Evolutionary conservation across 2,329 filamentous ascomycete genomes (phyloP).

Genomic region (Calonectria montana): DNA sequence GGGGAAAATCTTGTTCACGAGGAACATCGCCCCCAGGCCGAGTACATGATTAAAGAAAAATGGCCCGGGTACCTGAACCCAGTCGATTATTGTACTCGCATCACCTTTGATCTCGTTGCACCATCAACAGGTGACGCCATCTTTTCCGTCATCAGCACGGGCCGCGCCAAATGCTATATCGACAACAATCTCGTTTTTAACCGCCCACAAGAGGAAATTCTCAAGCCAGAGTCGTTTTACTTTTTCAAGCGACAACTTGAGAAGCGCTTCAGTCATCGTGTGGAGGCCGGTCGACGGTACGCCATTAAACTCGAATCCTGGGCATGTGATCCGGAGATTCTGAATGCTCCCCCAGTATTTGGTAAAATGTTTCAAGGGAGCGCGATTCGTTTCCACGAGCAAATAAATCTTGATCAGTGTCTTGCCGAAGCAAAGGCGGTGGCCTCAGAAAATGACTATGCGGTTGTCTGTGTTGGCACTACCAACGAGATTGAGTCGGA

Average conservation of each 20-base stretch:
- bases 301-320: constrained; percentile 13
- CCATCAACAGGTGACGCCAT: constrained; percentile 10
- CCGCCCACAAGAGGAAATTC: neutral
- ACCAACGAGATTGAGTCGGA: constrained; percentile 65
- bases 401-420: neutral
- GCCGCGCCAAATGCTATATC: constrained; percentile 10
- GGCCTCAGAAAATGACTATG: neutral
- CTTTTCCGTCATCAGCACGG: constrained; percentile 24
- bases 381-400: constrained; percentile 19
- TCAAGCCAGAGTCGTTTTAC: constrained; percentile 18
- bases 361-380: constrained; percentile 27
- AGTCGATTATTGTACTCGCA: constrained; percentile 13
- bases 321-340: constrained; percentile 16
- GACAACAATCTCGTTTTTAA: neutral
- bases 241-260: constrained; percentile 15
- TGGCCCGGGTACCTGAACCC: constrained; percentile 22
- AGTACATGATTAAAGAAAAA: constrained; percentile 30
- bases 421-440: neutral
- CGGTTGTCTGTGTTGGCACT: constrained; percentile 43
- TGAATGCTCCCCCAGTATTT: constrained; percentile 2
- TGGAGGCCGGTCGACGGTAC: neutral
- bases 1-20: constrained; percentile 19
- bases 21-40: neutral
- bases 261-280: neutral
- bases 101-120: constrained; percentile 12